Conservation (phyloP, 495 filamentous ascomycete species). For the Lentithecium fluviatile region DNA sequence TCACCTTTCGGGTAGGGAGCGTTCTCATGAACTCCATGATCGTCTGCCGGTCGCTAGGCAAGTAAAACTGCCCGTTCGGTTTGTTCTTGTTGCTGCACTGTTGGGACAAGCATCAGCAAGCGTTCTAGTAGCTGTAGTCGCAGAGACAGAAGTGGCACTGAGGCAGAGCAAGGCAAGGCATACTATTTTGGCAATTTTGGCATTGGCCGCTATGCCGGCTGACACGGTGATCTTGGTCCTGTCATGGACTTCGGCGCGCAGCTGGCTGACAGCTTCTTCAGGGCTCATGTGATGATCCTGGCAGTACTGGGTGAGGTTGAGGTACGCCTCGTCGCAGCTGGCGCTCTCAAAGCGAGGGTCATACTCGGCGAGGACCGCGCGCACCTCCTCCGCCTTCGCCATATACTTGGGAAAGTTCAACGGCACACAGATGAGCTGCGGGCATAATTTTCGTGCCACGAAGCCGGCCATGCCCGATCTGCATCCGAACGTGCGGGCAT, state of each 20-base stretch:
- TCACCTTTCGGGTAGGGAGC: slow-evolving; percentile 84
- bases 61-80: slow-evolving; percentile 84
- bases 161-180: neutral
- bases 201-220: slow-evolving; percentile 90
- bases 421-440: slow-evolving; percentile 77
- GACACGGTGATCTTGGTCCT: slow-evolving; percentile 84
- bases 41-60: slow-evolving; percentile 65
- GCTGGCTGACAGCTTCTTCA: slow-evolving; percentile 68
- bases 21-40: slow-evolving; percentile 84
- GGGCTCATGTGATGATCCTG: slow-evolving; percentile 63
- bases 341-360: slow-evolving; percentile 89
- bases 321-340: slow-evolving; percentile 92
- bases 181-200: slow-evolving; percentile 89
- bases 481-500: slow-evolving; percentile 84
- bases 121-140: neutral
- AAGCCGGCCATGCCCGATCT: slow-evolving; percentile 94
- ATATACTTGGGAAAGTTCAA: slow-evolving; percentile 89
- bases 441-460: slow-evolving; percentile 92
- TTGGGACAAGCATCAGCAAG: neutral
- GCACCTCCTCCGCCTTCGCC: slow-evolving; percentile 84
- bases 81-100: slow-evolving; percentile 81
- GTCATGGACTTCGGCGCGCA: slow-evolving; percentile 74
- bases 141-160: neutral
- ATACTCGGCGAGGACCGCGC: slow-evolving; percentile 77
- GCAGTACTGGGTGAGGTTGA: slow-evolving; percentile 93